Base-by-base conservation (phyloP, 768 basidiomycete species). In the Chalciporus piperatus region DNA sequence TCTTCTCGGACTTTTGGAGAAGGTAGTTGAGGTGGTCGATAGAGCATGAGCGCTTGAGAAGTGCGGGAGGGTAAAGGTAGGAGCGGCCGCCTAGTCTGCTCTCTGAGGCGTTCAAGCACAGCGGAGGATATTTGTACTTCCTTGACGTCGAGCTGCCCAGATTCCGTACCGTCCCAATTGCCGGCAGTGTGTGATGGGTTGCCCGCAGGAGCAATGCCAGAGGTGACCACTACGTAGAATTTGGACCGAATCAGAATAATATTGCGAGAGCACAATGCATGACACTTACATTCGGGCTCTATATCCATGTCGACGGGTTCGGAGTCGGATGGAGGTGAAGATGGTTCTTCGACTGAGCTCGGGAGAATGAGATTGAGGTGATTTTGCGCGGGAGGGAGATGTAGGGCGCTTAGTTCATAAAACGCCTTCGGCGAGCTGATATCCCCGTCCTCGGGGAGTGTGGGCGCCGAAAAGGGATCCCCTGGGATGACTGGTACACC, bases 291-390 rank as follows among this genome's bases (percentile, higher is more conserved):
- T 62, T 86, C 80, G 56, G 79, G 83, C 61, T 86, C 87, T 5
- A 80, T 76, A 54, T 80, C 82, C 87, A 90, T 90, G 41, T 75
- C 78, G 23, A 73, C 76, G 3, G 83, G 72, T 48, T 89, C 86
- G 20, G 71, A 77, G 6, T 89, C 86, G 17, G 71, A 76, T 9
- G 71, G 59, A 16, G 58, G 47, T 0, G 69, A 67, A 3, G 55
- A 51, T 17, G 69, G 66, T 47, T 80, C 79, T 54, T 82, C 79
- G 45, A 77, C 60, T 19, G 69, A 69, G 32, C 62, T 67, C 6
- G 75, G 74, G 6, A 65, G 47, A n/a, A 69, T 33, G 7, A 69
- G 54, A 1, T 56, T 13, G 22, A 37, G 40, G 19, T 40, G 45
- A 38, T 45, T 47, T 47, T 58, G 53, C 32, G 50, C 39, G 25